These are phyloP conservation scores for Pseudovirgaria hyperparasitica DNA, from an alignment of 2,329 filamentous ascomycete species.

Conservation along the genomic window DNA sequence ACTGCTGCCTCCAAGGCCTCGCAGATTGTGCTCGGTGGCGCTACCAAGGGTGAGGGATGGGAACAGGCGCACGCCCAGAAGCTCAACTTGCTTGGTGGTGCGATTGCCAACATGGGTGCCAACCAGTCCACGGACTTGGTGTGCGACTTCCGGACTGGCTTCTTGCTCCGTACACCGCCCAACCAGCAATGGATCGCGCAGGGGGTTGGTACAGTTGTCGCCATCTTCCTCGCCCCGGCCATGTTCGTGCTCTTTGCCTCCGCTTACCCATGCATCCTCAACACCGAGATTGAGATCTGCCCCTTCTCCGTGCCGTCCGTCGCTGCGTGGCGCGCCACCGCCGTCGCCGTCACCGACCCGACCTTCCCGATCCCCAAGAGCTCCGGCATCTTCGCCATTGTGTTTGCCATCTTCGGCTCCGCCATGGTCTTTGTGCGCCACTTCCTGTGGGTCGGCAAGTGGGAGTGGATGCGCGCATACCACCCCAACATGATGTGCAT, in stretches of 20 bases:
- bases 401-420: constrained; percentile 40
- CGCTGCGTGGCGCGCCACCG: constrained; percentile 53
- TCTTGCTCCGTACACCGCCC: constrained; percentile 52
- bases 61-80: constrained; percentile 41
- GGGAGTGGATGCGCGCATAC: constrained; percentile 42
- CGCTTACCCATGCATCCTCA: constrained; percentile 56
- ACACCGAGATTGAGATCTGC: constrained; percentile 35
- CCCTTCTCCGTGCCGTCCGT: constrained; percentile 52
- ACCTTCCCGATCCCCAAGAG: constrained; percentile 41
- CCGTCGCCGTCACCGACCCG: constrained; percentile 47
- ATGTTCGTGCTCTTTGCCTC: constrained; percentile 56
- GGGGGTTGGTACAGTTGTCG: constrained; percentile 46
- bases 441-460: constrained; percentile 39
- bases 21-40: constrained; percentile 54
- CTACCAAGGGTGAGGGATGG: constrained; percentile 44
- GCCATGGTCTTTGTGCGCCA: constrained; percentile 41
- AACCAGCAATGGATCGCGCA: constrained; percentile 56
- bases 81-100: constrained; percentile 53
- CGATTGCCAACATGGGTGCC: constrained; percentile 27
- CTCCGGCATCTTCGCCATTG: constrained; percentile 45
- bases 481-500: constrained; percentile 52
- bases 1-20: constrained; percentile 57
- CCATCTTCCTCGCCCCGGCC: constrained; percentile 54
- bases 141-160: constrained; percentile 55
- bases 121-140: constrained; percentile 33